Percentiles rank a stretch among this genome's conserved stretches.
Evolutionary conservation across 352 stramenopile species (phyloP).

Genomic region (Halophytophthora batemanensis): DNA sequence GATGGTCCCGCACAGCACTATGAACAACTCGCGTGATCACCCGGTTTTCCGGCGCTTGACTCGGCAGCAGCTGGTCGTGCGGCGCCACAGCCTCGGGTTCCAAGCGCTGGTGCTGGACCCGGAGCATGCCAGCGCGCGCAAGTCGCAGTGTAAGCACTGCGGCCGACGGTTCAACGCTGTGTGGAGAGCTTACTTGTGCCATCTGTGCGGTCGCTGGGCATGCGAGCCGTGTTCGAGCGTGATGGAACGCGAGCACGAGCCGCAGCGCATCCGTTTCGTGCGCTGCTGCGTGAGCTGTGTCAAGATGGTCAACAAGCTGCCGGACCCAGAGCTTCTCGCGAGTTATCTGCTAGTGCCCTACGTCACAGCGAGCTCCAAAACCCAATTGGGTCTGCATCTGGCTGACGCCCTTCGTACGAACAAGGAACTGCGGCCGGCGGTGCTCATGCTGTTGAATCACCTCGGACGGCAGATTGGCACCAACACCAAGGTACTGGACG

Average conservation of each 20-base stretch:
- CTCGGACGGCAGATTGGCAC: conserved; percentile 24
- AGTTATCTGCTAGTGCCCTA: conserved; percentile 28
- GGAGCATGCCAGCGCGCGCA: conserved; percentile 12
- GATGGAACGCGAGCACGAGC: conserved; percentile 46
- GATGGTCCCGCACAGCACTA: neutral
- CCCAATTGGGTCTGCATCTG: conserved; percentile 41
- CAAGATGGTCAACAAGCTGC: conserved; percentile 50
- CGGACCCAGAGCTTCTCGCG: conserved; percentile 31
- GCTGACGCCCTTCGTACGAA: conserved; percentile 34
- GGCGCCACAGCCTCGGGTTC: conserved; percentile 45
- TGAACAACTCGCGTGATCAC: conserved; percentile 38
- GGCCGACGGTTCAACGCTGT: conserved; percentile 38
- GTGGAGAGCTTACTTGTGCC: conserved; percentile 50
- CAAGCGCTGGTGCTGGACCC: conserved; percentile 37
- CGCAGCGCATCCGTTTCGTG: conserved; percentile 45
- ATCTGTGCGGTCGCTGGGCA: conserved; percentile 49
- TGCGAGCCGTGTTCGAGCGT: conserved; percentile 53
- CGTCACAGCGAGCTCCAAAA: conserved; percentile 27
- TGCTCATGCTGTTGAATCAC: conserved; percentile 33
- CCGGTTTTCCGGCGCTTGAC: conserved; percentile 52
- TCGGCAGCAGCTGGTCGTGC: conserved; percentile 44
- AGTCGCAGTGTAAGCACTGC: conserved; percentile 42
- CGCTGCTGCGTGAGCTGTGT: conserved; percentile 44
- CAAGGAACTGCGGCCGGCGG: conserved; percentile 27
- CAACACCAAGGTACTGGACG: conserved; percentile 23